A percentile compares a stretch with the other conserved stretches of the same genome.
Conservation (phyloP, 2,329 filamentous ascomycete genomes). For the Fusarium pseudoanthophilum region DNA sequence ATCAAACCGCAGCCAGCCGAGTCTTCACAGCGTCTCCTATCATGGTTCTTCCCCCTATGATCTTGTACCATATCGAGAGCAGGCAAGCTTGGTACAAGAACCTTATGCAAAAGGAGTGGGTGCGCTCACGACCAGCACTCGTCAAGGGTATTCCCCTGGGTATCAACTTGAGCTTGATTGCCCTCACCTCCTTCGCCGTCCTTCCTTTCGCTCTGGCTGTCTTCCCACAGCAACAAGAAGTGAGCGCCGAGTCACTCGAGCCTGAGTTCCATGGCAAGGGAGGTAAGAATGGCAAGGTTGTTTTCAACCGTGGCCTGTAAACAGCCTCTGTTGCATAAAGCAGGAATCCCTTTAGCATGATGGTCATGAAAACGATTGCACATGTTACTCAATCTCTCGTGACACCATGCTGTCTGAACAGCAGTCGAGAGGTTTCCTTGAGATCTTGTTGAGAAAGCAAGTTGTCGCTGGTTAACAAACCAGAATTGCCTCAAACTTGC, state of each 20-base stretch:
- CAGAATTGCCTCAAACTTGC: neutral
- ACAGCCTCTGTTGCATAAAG: neutral
- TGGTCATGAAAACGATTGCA: neutral
- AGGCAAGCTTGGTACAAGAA: conserved; percentile 54
- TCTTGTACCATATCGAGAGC: conserved; percentile 83
- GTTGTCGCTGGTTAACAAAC: neutral
- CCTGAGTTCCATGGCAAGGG: conserved; percentile 86
- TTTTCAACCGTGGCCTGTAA: conserved; percentile 95
- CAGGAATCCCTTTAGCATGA: neutral
- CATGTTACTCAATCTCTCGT: neutral
- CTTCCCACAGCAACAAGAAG: conserved; percentile 90
- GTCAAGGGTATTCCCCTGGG: conserved; percentile 68
- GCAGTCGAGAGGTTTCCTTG: neutral
- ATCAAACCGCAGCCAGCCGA: conserved; percentile 89
- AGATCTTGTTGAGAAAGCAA: neutral
- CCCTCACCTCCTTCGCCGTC: conserved; percentile 87
- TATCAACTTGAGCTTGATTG: conserved; percentile 87
- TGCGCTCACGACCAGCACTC: conserved; percentile 79
- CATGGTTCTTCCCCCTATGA: conserved; percentile 92
- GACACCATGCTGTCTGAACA: neutral
- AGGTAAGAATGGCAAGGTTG: conserved; percentile 83
- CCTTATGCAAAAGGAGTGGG: conserved; percentile 74
- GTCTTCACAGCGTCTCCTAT: conserved; percentile 96
- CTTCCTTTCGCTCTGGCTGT: conserved; percentile 89
- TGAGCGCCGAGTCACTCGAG: conserved; percentile 81